Percentiles rank a stretch among this genome's conserved stretches.
Conservation (phyloP, 1,284 basidiomycete genomes). For the Fomitiporia mediterranea region DNA sequence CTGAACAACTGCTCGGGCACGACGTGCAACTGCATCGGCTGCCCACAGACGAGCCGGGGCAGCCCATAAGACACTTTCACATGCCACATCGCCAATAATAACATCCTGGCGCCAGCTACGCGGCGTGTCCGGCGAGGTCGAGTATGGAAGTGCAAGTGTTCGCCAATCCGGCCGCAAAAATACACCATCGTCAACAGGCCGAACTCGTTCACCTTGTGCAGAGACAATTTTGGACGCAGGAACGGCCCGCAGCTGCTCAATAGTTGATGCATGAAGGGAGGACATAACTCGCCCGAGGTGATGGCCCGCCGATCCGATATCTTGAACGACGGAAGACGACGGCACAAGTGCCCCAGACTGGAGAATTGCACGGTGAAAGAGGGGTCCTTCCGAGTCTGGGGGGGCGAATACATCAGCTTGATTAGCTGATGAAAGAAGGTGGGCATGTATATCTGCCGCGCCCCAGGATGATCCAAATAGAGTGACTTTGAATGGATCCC, state of each 20-base stretch:
- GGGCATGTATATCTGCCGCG: constrained; percentile 66
- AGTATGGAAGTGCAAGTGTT: constrained; percentile 35
- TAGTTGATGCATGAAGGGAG: constrained; percentile 43
- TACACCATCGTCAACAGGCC: constrained; percentile 61
- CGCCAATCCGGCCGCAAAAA: constrained; percentile 63
- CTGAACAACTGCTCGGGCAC: constrained; percentile 68
- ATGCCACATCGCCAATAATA: constrained; percentile 68
- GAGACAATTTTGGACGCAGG: constrained; percentile 51
- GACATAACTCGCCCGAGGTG: constrained; percentile 59
- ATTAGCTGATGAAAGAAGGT: constrained; percentile 62
- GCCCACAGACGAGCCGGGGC: constrained; percentile 57
- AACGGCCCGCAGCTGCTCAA: constrained; percentile 57
- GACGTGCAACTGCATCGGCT: constrained; percentile 50
- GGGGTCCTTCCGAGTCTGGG: constrained; percentile 32
- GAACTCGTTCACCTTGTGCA: constrained; percentile 39
- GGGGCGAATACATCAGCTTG: constrained; percentile 53
- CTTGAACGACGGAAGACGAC: constrained; percentile 37
- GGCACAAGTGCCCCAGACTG: constrained; percentile 21
- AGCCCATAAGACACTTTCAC: constrained; percentile 60
- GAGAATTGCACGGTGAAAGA: constrained; percentile 23
- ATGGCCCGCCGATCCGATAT: constrained; percentile 56
- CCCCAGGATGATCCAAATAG: constrained; percentile 68
- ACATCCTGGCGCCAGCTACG: constrained; percentile 48
- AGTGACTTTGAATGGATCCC: constrained; percentile 65
- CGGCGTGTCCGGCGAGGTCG: constrained; percentile 5